Evolutionary conservation across 768 basidiomycete genomes (phyloP).

Genomic region (Cubamyces lactineus): DNA sequence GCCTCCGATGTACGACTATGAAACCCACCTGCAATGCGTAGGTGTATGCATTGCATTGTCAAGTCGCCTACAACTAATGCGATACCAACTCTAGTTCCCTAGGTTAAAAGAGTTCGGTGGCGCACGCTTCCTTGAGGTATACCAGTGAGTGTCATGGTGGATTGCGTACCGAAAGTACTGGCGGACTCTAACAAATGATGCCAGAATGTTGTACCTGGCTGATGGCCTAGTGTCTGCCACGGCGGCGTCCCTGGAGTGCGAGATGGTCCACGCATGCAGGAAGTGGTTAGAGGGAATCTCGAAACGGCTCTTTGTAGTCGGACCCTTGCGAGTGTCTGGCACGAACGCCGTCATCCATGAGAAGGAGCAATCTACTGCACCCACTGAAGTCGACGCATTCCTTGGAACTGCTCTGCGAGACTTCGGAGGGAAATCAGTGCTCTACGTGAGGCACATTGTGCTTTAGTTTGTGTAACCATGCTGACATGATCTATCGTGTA

Average conservation of each 20-base stretch:
- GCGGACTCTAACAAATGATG: neutral
- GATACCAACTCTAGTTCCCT: neutral
- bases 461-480: neutral
- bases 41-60: neutral
- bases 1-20: conserved; percentile 31
- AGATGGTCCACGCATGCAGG: conserved; percentile 14
- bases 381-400: conserved; percentile 20
- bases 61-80: neutral
- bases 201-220: neutral
- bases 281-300: conserved; percentile 23
- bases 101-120: neutral
- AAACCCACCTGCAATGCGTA: conserved; percentile 26
- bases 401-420: conserved; percentile 19
- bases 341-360: conserved; percentile 7
- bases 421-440: conserved; percentile 24
- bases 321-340: conserved; percentile 18
- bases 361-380: conserved; percentile 15
- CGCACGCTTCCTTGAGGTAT: neutral
- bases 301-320: conserved; percentile 20
- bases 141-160: neutral
- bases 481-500: neutral
- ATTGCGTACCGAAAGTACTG: neutral
- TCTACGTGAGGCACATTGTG: conserved; percentile 23
- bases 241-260: conserved; percentile 24
- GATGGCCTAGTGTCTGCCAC: conserved; percentile 27